Base-by-base conservation (phyloP, 768 basidiomycete genomes). In the Suillus americanus region DNA sequence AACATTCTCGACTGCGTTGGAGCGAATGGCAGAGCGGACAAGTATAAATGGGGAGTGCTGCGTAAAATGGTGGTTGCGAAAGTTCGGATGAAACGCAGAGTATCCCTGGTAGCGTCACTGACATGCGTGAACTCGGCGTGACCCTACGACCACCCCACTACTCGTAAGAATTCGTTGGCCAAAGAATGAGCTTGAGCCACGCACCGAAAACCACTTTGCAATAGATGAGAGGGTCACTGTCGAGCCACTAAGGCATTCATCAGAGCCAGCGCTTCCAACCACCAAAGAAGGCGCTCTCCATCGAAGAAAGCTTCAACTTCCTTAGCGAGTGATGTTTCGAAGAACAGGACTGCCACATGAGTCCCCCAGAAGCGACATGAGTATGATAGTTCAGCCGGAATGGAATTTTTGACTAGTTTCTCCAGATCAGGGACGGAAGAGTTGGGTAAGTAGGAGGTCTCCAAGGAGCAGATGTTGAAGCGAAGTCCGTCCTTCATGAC, bases 351-450 rank as follows among this genome's bases (percentile, higher is more conserved):
- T 2, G 45, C 25, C 10, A 78, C 56, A 65, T 80, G 78, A 48
- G 71, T 64, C 1, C 64, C 72, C 76, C 76, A 79, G 45, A 65
- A 76, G 28, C 65, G 62, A 63, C 79, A 76, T 28, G 77, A 66
- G 65, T 79, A 78, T 1, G 65, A 67, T 23, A 79, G 62, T 2
- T 70, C 55, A 8, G 65, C 43, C 1, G 76, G 48, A 35, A 79
- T 78, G 12, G 35, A 57, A 0, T 62, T 45, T 8, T 68, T 48
- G 9, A 76, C 68, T 9, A 62, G 60, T 3, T 37, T 12, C 1
- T 56, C 23, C 1, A 69, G 46, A 16, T 71, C 67, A 0, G 62
- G 61, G 9, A 77, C 51, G 18, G 73, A 66, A 5, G 60, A 20
- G 38, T 78, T 76, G 18, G 28, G 45, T 0, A 66, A 10, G 59